Conservation (phyloP, 1,284 basidiomycete genomes). For the Malassezia dermatis region DNA sequence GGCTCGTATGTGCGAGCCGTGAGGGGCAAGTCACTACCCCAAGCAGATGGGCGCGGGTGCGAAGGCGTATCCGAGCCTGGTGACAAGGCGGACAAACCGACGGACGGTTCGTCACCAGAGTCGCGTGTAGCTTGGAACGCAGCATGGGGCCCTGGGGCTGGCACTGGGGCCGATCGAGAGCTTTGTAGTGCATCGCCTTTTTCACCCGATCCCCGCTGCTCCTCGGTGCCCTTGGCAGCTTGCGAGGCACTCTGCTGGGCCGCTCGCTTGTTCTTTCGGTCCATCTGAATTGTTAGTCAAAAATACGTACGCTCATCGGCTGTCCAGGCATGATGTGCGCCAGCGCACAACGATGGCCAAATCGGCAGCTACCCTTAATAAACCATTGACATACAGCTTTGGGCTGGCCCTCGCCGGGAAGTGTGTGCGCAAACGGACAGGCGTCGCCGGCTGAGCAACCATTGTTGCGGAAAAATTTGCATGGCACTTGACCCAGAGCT, state of each 20-base stretch:
- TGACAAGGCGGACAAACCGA: neutral
- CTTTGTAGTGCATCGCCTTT: neutral
- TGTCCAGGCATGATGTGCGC: slow-evolving; percentile 90
- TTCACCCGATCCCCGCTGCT: neutral
- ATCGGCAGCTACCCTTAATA: slow-evolving; percentile 80
- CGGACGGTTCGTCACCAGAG: neutral
- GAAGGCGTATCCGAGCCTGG: neutral
- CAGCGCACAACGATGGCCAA: slow-evolving; percentile 75
- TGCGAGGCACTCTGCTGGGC: slow-evolving; percentile 56
- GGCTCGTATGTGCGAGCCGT: neutral
- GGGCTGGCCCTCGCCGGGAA: slow-evolving; percentile 45
- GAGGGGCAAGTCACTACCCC: neutral
- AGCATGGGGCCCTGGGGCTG: neutral
- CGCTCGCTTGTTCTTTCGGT: slow-evolving; percentile 94
- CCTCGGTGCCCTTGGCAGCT: neutral
- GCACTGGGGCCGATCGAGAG: neutral
- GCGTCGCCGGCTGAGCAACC: slow-evolving; percentile 76
- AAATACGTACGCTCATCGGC: slow-evolving; percentile 50
- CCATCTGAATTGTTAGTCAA: slow-evolving; percentile 58
- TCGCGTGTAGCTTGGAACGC: neutral
- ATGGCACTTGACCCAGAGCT: slow-evolving; percentile 89
- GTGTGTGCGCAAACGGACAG: slow-evolving; percentile 80
- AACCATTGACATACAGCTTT: slow-evolving; percentile 93
- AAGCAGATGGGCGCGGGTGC: neutral
- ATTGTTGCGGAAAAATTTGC: slow-evolving; percentile 78